Percentiles rank a stretch among this genome's conserved stretches.
phyloP scores from a whole-genome alignment of 192 early-diverging fungal species.

The Umbelopsis ramanniana region DNA sequence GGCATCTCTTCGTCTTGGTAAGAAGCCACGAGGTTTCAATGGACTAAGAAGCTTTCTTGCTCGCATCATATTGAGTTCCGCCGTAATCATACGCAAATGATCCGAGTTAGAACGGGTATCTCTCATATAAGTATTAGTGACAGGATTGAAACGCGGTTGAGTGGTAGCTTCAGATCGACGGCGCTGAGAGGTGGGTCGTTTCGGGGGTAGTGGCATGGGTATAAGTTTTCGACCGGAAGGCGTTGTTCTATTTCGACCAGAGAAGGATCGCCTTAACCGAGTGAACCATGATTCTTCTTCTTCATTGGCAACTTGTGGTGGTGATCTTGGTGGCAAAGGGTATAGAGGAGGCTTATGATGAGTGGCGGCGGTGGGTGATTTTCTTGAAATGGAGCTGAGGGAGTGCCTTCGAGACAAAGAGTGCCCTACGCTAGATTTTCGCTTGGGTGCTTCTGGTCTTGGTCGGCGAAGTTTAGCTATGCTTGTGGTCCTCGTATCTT shows the following conservation, averaged over 20 bases:
- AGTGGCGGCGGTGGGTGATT: neutral
- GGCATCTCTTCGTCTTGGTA: slow-evolving; percentile 38
- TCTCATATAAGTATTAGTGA: slow-evolving; percentile 38
- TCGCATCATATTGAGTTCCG: slow-evolving; percentile 59
- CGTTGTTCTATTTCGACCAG: neutral
- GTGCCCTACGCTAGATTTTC: neutral
- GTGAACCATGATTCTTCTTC: slow-evolving; percentile 11
- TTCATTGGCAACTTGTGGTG: neutral
- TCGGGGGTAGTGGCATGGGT: slow-evolving; percentile 36
- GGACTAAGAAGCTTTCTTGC: slow-evolving; percentile 50
- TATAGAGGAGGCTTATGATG: slow-evolving; percentile 14
- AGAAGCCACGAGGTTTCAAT: slow-evolving; percentile 44
- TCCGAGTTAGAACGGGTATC: slow-evolving; percentile 54
- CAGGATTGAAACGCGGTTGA: slow-evolving; percentile 37
- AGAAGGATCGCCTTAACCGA: neutral
- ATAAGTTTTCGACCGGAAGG: slow-evolving; percentile 4
- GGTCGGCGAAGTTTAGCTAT: neutral
- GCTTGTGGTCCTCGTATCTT: slow-evolving; percentile 2
- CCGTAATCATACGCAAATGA: slow-evolving; percentile 57
- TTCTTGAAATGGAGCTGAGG: neutral
- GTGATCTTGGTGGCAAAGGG: neutral
- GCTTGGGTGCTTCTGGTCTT: neutral
- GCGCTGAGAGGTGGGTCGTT: neutral
- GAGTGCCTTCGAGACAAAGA: slow-evolving; percentile 5
- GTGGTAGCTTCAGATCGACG: slow-evolving; percentile 40